phyloP scores from a whole-genome alignment of 331 rosid species.

The Cydonia oblonga region DNA sequence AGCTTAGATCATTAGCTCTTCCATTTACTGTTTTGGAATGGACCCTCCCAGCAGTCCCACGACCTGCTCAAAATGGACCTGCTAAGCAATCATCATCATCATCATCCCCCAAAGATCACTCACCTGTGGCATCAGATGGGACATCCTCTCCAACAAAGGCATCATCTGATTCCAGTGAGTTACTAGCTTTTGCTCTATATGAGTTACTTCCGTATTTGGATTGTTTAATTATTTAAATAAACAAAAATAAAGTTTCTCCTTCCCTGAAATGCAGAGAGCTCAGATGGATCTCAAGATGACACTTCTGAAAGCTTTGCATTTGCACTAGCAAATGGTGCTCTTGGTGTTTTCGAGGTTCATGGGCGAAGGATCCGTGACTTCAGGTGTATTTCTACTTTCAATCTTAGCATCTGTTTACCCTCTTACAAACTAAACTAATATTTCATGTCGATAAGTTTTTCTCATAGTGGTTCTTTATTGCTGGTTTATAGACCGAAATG shows the following conservation, averaged over 20 bases:
- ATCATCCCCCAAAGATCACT: conserved; percentile 28
- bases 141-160: conserved; percentile 28
- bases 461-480: conserved; percentile 24
- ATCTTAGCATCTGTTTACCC: not conserved
- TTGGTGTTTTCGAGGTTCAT: conserved; percentile 95
- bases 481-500: conserved; percentile 78
- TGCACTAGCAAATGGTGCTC: conserved; percentile 90
- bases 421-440: not conserved
- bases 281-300: conserved; percentile 80
- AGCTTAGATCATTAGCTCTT: conserved; percentile 99
- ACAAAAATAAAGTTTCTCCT: conserved; percentile 14
- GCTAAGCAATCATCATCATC: conserved; percentile 18
- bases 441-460: not conserved
- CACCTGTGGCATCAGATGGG: conserved; percentile 37
- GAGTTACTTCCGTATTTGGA: conserved; percentile 10
- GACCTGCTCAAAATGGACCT: conserved; percentile 42
- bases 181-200: conserved; percentile 13
- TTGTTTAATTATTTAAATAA: conserved; percentile 3
- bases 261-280: conserved; percentile 38
- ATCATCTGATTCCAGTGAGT: conserved; percentile 68
- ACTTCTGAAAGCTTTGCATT: conserved; percentile 91
- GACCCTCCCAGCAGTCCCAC: conserved; percentile 93
- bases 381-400: conserved; percentile 44
- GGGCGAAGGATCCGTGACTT: conserved; percentile 94
- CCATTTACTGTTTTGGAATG: conserved; percentile 99